Conservation (phyloP, 441 rosid species). For the Adansonia grandidieri region DNA sequence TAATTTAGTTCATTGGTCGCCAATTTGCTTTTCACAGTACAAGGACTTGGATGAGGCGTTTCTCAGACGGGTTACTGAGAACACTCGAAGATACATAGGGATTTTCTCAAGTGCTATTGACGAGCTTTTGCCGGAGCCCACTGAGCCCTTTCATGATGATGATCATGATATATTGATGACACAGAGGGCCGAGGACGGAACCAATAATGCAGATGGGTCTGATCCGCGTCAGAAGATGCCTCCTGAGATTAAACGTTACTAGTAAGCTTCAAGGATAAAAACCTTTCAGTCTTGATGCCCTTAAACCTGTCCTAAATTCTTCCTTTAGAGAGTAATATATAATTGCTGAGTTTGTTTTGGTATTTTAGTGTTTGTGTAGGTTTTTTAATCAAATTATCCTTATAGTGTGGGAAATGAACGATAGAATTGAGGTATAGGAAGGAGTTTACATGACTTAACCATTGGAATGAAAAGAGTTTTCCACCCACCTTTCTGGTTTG, state of each 20-base stretch:
- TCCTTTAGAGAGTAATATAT: neutral
- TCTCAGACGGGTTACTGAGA: slow-evolving; percentile 72
- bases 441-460: neutral
- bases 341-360: neutral
- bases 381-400: neutral
- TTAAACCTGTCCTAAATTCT: neutral
- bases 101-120: slow-evolving; percentile 79
- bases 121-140: slow-evolving; percentile 86
- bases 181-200: slow-evolving; percentile 78
- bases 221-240: slow-evolving; percentile 87
- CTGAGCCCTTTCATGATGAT: slow-evolving; percentile 87
- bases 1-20: slow-evolving; percentile 9
- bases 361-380: neutral
- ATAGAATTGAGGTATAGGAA: neutral
- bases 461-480: neutral
- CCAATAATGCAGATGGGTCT: slow-evolving; percentile 61
- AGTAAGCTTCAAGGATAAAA: slow-evolving; percentile 55
- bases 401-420: neutral
- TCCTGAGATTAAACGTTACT: slow-evolving; percentile 82
- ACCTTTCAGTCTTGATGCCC: slow-evolving; percentile 1
- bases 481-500: neutral
- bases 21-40: slow-evolving; percentile 46
- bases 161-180: slow-evolving; percentile 94
- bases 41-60: slow-evolving; percentile 76
- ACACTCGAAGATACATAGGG: slow-evolving; percentile 80